Evolutionary conservation across 768 basidiomycete genomes (phyloP), one percentile per base, ranked within the genome.

Genomic region (Dioszegia hungarica): DNA sequence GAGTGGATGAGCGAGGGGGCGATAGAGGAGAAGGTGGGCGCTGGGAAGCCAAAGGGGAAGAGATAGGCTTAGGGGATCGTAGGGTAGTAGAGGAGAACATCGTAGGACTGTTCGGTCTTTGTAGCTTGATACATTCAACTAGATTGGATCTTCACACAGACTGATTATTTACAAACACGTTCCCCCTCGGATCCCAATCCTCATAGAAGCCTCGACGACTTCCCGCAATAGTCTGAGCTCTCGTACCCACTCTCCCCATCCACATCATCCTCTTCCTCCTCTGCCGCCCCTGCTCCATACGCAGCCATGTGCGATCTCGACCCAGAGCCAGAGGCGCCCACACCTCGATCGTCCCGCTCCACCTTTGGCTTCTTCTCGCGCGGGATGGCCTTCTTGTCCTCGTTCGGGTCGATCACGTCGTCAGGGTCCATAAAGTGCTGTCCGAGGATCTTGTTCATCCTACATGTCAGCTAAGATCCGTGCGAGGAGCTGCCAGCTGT

Each of bases 371-470:
- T 27, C 22, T 22, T 15, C 12, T 47, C 43, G n/a, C 25, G n/a
- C n/a, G 50, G 22, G 3, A 29, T 28, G 34, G 29, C 34, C 22
- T 56, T 49, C 28, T 46, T 29, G 34, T 49, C 56, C 19, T 28
- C 61, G 27, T 65, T 57, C 50, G 54, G 22, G 14, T 47, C 43
- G n/a, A 67, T 50, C 14, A 72, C 57, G 5, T 72, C 68, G 31
- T 67, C 70, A 6, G 68, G 66, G 56, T 69, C 64, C 31, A 59
- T 55, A 6, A 73, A 57, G 46, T 73, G 71, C 87, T 85, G 80
- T 72, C 87, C 87, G 55, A 94, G 78, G 25, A 86, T 81, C 77
- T 93, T 90, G 81, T 93, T 94, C 91, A 94, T 94, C 63, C 81
- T 84, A 79, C 22, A 33, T 31, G 40, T 40, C 39, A 53, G 28